These are phyloP conservation scores for Dryas octopetala DNA, from an alignment of 306 rosid species.

Conservation along the genomic window DNA sequence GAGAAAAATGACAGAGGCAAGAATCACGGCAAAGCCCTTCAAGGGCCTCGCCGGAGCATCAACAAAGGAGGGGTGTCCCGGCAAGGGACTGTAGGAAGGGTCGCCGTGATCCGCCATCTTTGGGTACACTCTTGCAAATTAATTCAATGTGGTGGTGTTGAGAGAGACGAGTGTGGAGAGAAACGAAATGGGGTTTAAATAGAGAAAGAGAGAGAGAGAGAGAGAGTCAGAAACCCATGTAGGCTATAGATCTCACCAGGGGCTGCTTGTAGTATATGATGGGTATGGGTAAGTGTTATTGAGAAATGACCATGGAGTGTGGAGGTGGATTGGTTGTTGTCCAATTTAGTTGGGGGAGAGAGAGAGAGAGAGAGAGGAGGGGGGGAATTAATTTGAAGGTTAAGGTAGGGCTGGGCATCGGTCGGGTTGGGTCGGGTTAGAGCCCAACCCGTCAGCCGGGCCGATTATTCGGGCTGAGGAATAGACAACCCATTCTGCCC, in stretches of 20 bases:
- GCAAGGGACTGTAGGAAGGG: slow-evolving; percentile 40
- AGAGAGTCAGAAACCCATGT: not conserved
- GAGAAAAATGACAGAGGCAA: slow-evolving; percentile 40
- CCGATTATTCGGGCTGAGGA: too few relatives aligned
- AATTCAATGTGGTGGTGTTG: not conserved
- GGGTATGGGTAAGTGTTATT: not conserved
- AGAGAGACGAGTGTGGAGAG: not conserved
- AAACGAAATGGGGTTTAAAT: slow-evolving; percentile 9
- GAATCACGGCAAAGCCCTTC: slow-evolving; percentile 28
- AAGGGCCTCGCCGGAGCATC: not conserved
- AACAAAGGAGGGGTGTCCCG: slow-evolving; percentile 14
- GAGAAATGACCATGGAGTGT: too few relatives aligned
- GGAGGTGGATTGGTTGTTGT: slow-evolving; percentile 33
- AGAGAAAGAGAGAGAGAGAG: not conserved
- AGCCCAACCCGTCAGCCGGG: too few relatives aligned
- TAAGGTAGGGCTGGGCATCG: too few relatives aligned
- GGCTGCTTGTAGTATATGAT: not conserved
- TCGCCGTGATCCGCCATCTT: too few relatives aligned
- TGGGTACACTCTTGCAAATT: too few relatives aligned
- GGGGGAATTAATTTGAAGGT: too few relatives aligned
- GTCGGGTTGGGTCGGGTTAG: too few relatives aligned
- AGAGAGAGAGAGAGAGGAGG: not conserved
- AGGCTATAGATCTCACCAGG: not conserved
- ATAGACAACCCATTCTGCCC: too few relatives aligned
- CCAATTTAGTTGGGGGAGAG: slow-evolving; percentile 8